Base-by-base conservation (phyloP, 306 rosid species). In the Prunus dulcis region DNA sequence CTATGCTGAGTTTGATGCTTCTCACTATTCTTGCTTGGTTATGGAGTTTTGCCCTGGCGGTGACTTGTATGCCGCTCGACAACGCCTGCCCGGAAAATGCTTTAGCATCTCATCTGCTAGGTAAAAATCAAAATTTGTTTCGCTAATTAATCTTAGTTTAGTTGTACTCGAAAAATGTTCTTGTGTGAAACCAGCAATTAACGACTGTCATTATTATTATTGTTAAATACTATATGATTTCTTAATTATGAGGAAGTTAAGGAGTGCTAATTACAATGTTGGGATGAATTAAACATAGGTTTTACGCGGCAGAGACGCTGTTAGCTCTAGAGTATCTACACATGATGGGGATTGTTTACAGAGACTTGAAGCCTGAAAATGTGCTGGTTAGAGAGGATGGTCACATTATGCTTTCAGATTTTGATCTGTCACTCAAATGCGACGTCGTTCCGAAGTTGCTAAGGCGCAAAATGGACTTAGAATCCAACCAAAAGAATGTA, bases 21-120 rank as follows among this genome's bases (percentile, higher is more conserved):
- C 97, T 74, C 99, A 95, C 69, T 95, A 95, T 65, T 95, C 99
- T 56, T 95, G 99, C 76, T 76, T 95, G 75, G 90, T 95, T 22
- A 95, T 95, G 99, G 99, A 95, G 91, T 95, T 95, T 70, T 95
- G 99, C 25, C 97, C 99, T 23, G 99, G 99, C 17, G 99, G 99
- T 0, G 99, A 95, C 68, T 83, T 92, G 78, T 95, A 92, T 19
- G 96, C 91, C 30, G 81, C 97, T 20, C 86, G 99, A 15, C 97
- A 85, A 68, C 91, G 97, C 71, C 96, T 73, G 3, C 97, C 97
- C 0, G 81, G 84, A 19, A 89, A 86, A 41, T 91, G 97, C 67
- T 95, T 95, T 64, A 53, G 73, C 79, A 63, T 92, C 64, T 68
- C 96, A 17, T 90, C 99, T 2, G 71, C 97, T 23, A 92, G 86